Percentiles rank a stretch among this genome's conserved stretches.
These are phyloP conservation scores for Microsporum audouinii DNA, from an alignment of 2,329 filamentous ascomycete species.

Conservation along the genomic window DNA sequence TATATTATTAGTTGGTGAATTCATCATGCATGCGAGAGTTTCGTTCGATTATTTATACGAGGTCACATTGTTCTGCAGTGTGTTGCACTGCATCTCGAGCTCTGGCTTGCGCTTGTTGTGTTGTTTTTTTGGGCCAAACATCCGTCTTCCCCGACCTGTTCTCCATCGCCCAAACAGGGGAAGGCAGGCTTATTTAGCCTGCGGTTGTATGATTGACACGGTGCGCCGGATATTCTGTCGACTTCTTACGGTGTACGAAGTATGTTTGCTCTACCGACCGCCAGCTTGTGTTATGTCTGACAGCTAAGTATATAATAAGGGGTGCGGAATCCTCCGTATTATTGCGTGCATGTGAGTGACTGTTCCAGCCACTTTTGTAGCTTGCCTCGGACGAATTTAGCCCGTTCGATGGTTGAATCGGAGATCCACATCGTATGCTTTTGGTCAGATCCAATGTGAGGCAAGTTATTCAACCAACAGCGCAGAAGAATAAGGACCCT, in stretches of 20 bases:
- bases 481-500: neutral
- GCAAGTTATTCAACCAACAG: neutral
- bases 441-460: neutral
- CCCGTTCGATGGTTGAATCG: neutral
- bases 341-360: neutral
- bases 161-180: neutral
- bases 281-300: too few species aligned
- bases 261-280: too few species aligned
- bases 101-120: neutral
- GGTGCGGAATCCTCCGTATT: neutral
- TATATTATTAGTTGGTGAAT: neutral
- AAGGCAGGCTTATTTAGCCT: neutral
- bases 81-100: neutral
- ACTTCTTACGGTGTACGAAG: neutral
- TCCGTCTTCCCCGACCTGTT: neutral
- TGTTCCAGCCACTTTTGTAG: neutral
- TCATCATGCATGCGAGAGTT: neutral
- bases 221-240: neutral
- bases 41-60: neutral
- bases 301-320: too few species aligned
- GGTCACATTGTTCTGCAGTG: neutral
- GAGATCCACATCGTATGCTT: neutral
- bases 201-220: too few species aligned
- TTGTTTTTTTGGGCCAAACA: neutral
- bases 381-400: neutral